Evolutionary conservation across 805 yeast species (phyloP).

Genomic region (Cyberlindnera saturnus): DNA sequence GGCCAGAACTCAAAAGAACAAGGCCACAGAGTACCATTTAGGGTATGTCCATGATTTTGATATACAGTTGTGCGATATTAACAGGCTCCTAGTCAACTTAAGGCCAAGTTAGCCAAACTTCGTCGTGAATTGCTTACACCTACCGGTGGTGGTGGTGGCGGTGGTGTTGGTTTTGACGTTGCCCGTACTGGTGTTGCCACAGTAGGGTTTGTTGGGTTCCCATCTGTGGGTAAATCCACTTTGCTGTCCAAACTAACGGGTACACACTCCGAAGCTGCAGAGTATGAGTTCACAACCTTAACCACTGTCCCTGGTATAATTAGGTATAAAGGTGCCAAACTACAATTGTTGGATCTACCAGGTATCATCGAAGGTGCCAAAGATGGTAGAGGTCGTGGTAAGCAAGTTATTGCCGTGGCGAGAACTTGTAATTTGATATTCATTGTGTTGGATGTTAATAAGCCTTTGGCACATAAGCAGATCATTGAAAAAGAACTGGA

Average conservation of each 20-base stretch:
- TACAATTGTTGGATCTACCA: conserved; percentile 91
- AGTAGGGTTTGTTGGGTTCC: conserved; percentile 97
- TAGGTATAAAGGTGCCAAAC: conserved; percentile 93
- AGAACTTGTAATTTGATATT: conserved; percentile 91
- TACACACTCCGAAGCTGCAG: conserved; percentile 96
- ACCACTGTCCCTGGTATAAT: conserved; percentile 98
- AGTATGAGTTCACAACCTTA: conserved; percentile 93
- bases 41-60: conserved; percentile 28
- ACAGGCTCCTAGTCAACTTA: conserved; percentile 54
- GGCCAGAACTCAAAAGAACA: conserved; percentile 97
- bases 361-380: conserved; percentile 91
- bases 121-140: conserved; percentile 85
- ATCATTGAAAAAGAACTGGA: conserved; percentile 93
- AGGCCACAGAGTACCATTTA: conserved; percentile 95
- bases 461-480: conserved; percentile 90
- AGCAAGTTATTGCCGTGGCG: conserved; percentile 98
- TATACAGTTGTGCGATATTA: background rate
- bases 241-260: conserved; percentile 85
- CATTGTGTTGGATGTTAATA: conserved; percentile 91
- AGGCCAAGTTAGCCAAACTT: conserved; percentile 92
- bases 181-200: conserved; percentile 98
- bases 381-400: conserved; percentile 90
- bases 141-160: conserved; percentile 80
- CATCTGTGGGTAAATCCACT: conserved; percentile 86
- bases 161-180: conserved; percentile 93